Base-by-base conservation (phyloP, 805 yeast genomes). In the Wickerhamomyces bisporus region DNA sequence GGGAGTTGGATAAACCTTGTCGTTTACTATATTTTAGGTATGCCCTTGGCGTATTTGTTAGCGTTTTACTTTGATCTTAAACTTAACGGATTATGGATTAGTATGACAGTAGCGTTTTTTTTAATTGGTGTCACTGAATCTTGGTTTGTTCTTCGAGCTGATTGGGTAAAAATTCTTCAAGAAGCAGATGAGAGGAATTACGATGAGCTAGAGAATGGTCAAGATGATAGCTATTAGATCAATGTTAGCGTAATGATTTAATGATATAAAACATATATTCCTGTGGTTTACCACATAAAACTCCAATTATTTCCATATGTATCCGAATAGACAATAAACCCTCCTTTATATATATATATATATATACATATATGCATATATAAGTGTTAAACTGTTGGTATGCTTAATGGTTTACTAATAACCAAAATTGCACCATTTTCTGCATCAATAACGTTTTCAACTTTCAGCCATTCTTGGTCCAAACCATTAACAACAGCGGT, bases 1-100 rank as follows among this genome's bases (percentile, higher is more conserved):
- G 96, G 95, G 0, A 83, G 93, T 11, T 66, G 73, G 36, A 65
- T 86, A 40, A 85, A 81, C 55, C 59, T 87, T 49, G 56, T 74
- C 7, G 73, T 79, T 12, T 88, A 86, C 60, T 86, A 87, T 50
- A 49, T 72, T 3, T 56, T 87, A 35, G 95, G 91, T 10, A 65
- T 86, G n/a, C 95, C 95, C 1, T 42, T 77, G 8, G 80, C 81
- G 0, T 57, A 77, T 30, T 50, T 69, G 3, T 57, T 81, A 14
- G 81, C 81, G 2, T 81, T 81, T 53, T 50, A 53, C 17, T 47
- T 56, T 12, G 63, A 62, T 12, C 49, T 60, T 48, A 70, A 64
- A 30, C 68, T 81, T 21, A 38, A 49, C 13, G 93, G 94, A 0
- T 64, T 85, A 38, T 85, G 94, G 94, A 34, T 61, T 3, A 88